Percentiles rank a stretch among this genome's conserved stretches.
phyloP scores from a whole-genome alignment of 202 grass and related monocot species.

The Digitaria exilis region DNA sequence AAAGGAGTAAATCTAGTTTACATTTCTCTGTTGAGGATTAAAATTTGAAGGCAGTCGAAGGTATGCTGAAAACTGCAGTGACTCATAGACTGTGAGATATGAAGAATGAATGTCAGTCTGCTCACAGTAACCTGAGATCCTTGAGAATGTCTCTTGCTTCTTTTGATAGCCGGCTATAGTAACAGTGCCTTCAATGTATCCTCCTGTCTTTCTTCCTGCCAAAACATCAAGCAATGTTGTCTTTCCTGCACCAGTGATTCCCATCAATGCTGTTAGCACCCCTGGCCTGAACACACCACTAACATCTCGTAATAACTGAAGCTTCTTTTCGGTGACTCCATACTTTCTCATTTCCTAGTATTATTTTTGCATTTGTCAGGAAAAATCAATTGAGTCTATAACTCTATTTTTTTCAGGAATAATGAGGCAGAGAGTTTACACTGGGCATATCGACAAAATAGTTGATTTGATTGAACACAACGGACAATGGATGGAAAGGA shows the following conservation, averaged over 20 bases:
- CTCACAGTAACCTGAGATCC: slow-evolving; percentile 81
- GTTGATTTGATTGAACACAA: slow-evolving; percentile 72
- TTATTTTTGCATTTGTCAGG: not conserved
- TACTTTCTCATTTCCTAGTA: slow-evolving; percentile 58
- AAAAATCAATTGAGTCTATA: not conserved
- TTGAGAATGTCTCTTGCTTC: slow-evolving; percentile 75
- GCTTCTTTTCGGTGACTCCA: slow-evolving; percentile 60
- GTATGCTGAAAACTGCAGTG: slow-evolving; percentile 73
- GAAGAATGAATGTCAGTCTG: slow-evolving; percentile 78
- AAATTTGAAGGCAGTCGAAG: slow-evolving; percentile 65
- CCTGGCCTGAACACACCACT: slow-evolving; percentile 78
- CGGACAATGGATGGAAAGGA: slow-evolving; percentile 52
- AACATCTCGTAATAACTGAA: slow-evolving; percentile 67
- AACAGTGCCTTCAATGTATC: slow-evolving; percentile 62
- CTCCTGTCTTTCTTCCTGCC: slow-evolving; percentile 75
- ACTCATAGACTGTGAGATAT: slow-evolving; percentile 66
- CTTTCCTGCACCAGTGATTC: slow-evolving; percentile 77
- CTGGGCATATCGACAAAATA: slow-evolving; percentile 81
- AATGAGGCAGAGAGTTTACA: slow-evolving; percentile 39
- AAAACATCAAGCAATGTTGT: slow-evolving; percentile 82
- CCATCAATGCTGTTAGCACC: slow-evolving; percentile 76
- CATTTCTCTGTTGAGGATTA: slow-evolving; percentile 52
- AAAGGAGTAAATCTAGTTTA: slow-evolving; percentile 13
- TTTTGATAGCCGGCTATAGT: slow-evolving; percentile 71
- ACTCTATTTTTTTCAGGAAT: not conserved